A percentile compares a stretch with the other conserved stretches of the same genome.
These are phyloP conservation scores for Lactuca sativa DNA, from an alignment of 129 eudicot species.

Conservation along the genomic window DNA sequence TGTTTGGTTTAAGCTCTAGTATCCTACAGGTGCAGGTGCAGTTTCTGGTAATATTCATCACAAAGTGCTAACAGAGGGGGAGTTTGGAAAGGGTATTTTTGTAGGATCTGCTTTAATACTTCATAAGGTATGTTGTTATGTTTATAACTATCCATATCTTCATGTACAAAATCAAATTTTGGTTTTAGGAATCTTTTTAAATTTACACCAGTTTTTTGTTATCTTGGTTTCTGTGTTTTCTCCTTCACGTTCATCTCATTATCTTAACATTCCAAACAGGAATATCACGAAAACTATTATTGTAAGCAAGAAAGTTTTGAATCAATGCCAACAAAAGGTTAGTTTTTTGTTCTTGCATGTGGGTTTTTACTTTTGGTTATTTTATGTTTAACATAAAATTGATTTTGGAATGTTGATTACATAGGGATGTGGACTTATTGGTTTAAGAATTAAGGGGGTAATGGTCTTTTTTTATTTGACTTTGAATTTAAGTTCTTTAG, in stretches of 20 bases:
- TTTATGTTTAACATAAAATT: too few relatives aligned
- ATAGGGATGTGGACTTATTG: too few relatives aligned
- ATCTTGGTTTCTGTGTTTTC: constrained; percentile 67
- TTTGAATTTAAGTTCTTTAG: too few relatives aligned
- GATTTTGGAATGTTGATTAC: too few relatives aligned
- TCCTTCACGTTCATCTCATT: constrained; percentile 49
- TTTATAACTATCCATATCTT: constrained; percentile 8
- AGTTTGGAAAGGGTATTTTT: constrained; percentile 51
- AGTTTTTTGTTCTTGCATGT: too few relatives aligned
- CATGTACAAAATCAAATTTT: background rate
- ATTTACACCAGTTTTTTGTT: constrained; percentile 15
- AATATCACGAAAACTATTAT: too few relatives aligned
- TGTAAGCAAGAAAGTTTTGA: too few relatives aligned
- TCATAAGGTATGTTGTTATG: constrained; percentile 46
- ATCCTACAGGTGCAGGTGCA: constrained; percentile 75
- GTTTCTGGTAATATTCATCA: constrained; percentile 71
- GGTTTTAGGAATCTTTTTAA: background rate
- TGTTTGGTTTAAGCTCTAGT: constrained; percentile 50
- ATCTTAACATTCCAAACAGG: too few relatives aligned
- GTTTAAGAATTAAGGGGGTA: too few relatives aligned
- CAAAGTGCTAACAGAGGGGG: constrained; percentile 56
- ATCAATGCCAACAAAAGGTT: too few relatives aligned
- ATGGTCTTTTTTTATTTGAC: too few relatives aligned
- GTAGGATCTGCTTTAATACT: constrained; percentile 71
- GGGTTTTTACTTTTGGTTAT: too few relatives aligned